Percentiles rank a stretch among this genome's conserved stretches.
Conservation (phyloP, 176 grass and related monocot genomes). For the Oropetium thomaeum region DNA sequence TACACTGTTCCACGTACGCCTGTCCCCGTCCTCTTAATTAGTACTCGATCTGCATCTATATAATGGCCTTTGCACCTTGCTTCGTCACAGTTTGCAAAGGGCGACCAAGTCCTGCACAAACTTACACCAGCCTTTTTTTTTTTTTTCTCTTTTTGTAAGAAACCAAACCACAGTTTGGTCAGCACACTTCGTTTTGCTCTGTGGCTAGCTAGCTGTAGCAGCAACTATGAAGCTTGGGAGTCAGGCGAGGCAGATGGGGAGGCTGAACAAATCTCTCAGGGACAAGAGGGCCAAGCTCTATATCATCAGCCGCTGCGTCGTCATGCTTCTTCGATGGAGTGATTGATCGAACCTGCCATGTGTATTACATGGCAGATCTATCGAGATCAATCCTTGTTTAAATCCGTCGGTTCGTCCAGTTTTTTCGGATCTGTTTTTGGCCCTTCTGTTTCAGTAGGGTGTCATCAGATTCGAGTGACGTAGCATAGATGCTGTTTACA, state of each 20-base stretch:
- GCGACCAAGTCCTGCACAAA: not conserved
- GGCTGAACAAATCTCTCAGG: slow-evolving; percentile 42
- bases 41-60: slow-evolving; percentile 21
- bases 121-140: too few species aligned
- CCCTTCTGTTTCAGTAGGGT: not conserved
- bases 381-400: slow-evolving; percentile 19
- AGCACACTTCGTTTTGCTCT: not conserved
- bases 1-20: not conserved
- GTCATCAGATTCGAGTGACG: slow-evolving; percentile 23
- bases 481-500: not conserved
- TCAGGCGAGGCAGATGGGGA: slow-evolving; percentile 40
- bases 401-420: not conserved
- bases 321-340: slow-evolving; percentile 47
- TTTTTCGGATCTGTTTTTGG: slow-evolving; percentile 46
- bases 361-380: not conserved
- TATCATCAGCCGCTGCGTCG: slow-evolving; percentile 42
- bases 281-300: slow-evolving; percentile 49
- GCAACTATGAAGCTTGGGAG: slow-evolving; percentile 30
- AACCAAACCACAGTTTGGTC: slow-evolving; percentile 9
- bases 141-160: not conserved
- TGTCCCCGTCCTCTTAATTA: not conserved
- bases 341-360: slow-evolving; percentile 35
- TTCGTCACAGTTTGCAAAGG: slow-evolving; percentile 4
- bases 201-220: not conserved
- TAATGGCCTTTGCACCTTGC: not conserved